These are phyloP conservation scores for Phytophthora litchii DNA, from an alignment of 352 stramenopile species.

Conservation along the genomic window DNA sequence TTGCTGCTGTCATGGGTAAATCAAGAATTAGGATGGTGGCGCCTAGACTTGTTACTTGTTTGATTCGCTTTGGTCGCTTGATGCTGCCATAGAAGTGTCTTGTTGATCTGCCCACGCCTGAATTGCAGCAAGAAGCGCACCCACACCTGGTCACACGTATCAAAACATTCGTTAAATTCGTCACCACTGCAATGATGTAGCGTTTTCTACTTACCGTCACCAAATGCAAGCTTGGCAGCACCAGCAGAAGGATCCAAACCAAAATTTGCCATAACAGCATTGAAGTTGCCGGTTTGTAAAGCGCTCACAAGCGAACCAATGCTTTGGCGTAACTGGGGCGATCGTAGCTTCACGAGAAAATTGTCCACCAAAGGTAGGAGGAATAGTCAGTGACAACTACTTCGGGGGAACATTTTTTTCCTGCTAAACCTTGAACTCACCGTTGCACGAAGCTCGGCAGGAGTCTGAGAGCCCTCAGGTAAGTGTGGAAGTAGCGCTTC, in stretches of 20 bases:
- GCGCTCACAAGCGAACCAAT: constrained; percentile 84
- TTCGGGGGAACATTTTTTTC: too few species aligned
- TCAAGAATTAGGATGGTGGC: background rate
- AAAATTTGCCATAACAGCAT: constrained; percentile 91
- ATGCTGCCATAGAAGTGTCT: constrained; percentile 42
- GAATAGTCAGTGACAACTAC: background rate
- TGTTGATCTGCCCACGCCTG: constrained; percentile 79
- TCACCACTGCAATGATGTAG: background rate
- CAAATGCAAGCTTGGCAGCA: constrained; percentile 78
- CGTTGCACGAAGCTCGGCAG: constrained; percentile 76
- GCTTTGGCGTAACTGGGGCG: constrained; percentile 90
- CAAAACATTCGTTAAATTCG: constrained; percentile 11
- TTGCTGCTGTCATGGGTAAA: background rate
- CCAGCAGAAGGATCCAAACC: constrained; percentile 81
- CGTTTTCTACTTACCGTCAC: constrained; percentile 70
- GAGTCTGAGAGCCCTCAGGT: constrained; percentile 80
- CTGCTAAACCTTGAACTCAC: constrained; percentile 27
- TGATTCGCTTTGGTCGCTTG: constrained; percentile 17
- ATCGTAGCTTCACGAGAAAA: constrained; percentile 49
- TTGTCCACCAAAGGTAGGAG: background rate
- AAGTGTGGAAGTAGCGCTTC: constrained; percentile 71
- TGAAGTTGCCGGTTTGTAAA: constrained; percentile 91
- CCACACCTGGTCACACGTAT: constrained; percentile 49
- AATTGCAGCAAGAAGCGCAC: constrained; percentile 76
- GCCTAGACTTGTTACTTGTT: constrained; percentile 18